Base-by-base conservation (phyloP, 2,329 filamentous ascomycete genomes). In the Leptographium flavum region DNA sequence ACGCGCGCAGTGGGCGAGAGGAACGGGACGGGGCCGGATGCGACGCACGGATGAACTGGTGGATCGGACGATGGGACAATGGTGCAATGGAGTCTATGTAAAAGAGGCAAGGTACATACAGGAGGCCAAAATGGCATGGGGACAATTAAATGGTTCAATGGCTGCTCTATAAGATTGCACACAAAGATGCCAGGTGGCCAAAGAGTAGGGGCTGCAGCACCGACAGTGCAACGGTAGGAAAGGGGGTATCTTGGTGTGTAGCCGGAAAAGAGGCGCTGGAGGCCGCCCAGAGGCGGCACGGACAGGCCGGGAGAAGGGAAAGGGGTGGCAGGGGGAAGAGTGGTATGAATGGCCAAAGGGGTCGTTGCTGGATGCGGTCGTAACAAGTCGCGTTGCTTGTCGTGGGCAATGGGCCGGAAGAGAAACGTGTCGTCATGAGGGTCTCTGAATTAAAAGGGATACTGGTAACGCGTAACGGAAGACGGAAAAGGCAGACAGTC, bases 1-100 rank as follows among this genome's bases (percentile, higher is more conserved):
- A 19, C 21, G 19, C 8, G 2, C n/a, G 23, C 45, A 78, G 74
- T 78, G 37, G 74, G 73, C 14, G 74, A 78, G 61, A 71, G 62
- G 52, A 78, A 78, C 50, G 66, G 61, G 14, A 64, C 67, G 3
- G 71, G 69, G 0, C 72, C 72, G 1, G 67, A 68, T 45, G 62
- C 23, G 17, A 25, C 27, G 30, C 30, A 35, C 40, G 33, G 19
- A 11, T 4, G 9, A n/a, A n/a, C n/a, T n/a, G n/a, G n/a, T n/a
- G n/a, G n/a, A n/a, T n/a, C 5, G n/a, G 14, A 17, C n/a, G n/a
- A 17, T 17, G 25, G 6, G 6, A 27, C 25, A 15, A 17, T 35
- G 17, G n/a, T n/a, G n/a, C n/a, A 35, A 35, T 17, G 5, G 17
- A 17, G 32, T n/a, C n/a, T 35, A 35, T n/a, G n/a, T 19, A 17